Evolutionary conservation across 345 rosid genomes (phyloP), one percentile per base, ranked within the genome.

Genomic region (Sonneratia caseolaris): DNA sequence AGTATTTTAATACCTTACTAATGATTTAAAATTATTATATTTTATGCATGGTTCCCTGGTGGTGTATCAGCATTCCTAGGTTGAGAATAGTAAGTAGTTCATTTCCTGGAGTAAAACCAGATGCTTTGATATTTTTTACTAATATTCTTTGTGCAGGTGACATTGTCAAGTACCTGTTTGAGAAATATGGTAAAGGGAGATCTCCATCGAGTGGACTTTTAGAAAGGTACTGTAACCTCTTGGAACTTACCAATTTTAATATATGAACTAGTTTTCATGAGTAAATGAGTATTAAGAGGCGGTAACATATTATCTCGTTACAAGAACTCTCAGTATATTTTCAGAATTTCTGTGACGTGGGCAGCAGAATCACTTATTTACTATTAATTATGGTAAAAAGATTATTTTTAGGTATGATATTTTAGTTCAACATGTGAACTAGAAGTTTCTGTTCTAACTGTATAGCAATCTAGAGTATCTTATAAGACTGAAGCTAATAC

Each of bases 161-260:
- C 74, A 89, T 89, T 62, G 97, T 89, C 56, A 89, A 86, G 59
- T 87, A 87, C 81, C 81, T 91, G 22, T 91, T 86, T 78, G 75
- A 84, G 78, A 87, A 80, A 75, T 87, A 89, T 83, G 97, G 93
- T 72, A 81, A 81, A 69, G 92, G 90, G 55, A 87, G 77, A 81
- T 81, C 48, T 61, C 97, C 93, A 64, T 82, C 93, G 21, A 66
- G 70, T 3, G 95, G 93, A 7, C 86, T 89, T 72, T 77, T 91
- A 43, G 91, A 86, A 83, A 87, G 97, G 95, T 89, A 81, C 67
- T 70, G 40, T 38, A 53, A 32, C 19, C 43, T 66, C 48, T 62
- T 48, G n/a, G 67, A 32, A 1, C 43, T 37, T 65, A 37, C 64
- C 12, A 22, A 4, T 57, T 22, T 8, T n/a, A 53, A 18, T 21